A percentile compares a stretch with the other conserved stretches of the same genome.
Conservation (phyloP, 495 filamentous ascomycete genomes). For the Neurospora terricola region DNA sequence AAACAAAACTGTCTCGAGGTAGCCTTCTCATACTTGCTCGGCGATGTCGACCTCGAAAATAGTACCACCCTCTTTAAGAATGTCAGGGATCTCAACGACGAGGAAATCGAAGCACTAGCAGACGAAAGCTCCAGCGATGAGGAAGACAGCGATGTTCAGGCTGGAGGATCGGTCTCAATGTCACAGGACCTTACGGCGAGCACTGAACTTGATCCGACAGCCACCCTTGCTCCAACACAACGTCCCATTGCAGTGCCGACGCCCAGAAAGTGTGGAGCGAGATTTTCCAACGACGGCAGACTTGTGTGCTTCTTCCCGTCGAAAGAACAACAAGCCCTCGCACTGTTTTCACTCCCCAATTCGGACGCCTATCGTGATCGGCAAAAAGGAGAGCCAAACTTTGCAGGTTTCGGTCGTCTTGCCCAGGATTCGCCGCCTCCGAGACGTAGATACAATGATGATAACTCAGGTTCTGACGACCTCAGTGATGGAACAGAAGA, state of each 20-base stretch:
- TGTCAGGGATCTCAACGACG: slow-evolving; percentile 47
- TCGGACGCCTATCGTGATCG: slow-evolving; percentile 52
- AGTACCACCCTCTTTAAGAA: slow-evolving; percentile 59
- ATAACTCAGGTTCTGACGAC: slow-evolving; percentile 42
- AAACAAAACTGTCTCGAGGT: slow-evolving; percentile 75
- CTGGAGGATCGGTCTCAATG: slow-evolving; percentile 42
- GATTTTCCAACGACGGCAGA: slow-evolving; percentile 67
- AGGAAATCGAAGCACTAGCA: slow-evolving; percentile 45
- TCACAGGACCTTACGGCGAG: slow-evolving; percentile 45
- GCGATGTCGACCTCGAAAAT: slow-evolving; percentile 67
- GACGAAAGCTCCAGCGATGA: slow-evolving; percentile 78
- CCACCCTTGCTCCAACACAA: slow-evolving; percentile 47
- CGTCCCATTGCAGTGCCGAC: slow-evolving; percentile 68
- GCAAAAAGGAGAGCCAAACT: slow-evolving; percentile 56
- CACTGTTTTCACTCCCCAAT: slow-evolving; percentile 49
- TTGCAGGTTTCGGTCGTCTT: slow-evolving; percentile 83
- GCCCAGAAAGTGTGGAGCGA: slow-evolving; percentile 63
- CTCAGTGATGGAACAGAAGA: slow-evolving; percentile 46
- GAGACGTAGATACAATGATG: slow-evolving; percentile 38
- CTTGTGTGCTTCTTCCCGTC: slow-evolving; percentile 83
- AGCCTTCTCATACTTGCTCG: slow-evolving; percentile 70
- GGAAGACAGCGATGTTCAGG: slow-evolving; percentile 55
- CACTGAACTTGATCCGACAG: slow-evolving; percentile 34
- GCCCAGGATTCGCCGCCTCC: slow-evolving; percentile 38
- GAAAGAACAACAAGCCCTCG: slow-evolving; percentile 61